Base-by-base conservation (phyloP, 1,284 basidiomycete species). In the Stereum hirsutum region DNA sequence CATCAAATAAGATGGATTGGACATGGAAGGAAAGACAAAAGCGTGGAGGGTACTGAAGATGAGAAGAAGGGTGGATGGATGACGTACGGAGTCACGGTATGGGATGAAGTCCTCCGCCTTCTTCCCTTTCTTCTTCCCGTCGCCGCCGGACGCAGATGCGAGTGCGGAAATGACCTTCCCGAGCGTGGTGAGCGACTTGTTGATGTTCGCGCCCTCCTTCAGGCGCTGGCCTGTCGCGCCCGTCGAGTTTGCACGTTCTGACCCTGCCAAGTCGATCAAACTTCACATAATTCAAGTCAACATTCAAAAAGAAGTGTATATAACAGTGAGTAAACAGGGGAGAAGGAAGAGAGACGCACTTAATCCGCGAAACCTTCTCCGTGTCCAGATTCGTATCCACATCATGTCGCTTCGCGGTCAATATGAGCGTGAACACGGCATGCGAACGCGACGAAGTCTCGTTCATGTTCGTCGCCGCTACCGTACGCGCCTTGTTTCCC, bases 401-500 rank as follows among this genome's bases (percentile, higher is more conserved):
- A 56, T 97, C 94, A 47, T 84, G 84, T 44, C 78, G 76, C 68
- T 89, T 94, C 78, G 94, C 93, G 15, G 89, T 89, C 43, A 98
- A 72, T 44, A 97, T 76, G 32, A 99, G 74, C 10, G 94, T 98
- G 61, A 99, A 99, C 27, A 99, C 93, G 3, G 93, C 91, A 68
- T 99, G 96, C 10, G 93, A 97, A 56, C 96, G 88, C 7, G 92
- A 97, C 5, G 93, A 97, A 67, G 96, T 98, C 68, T 99, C 96
- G 65, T 99, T 99, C 96, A 99, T 99, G 64, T 96, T 91, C 19
- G 96, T 99, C 17, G 96, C 95, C 8, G 96, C 96, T 8, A 99
- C 94, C 20, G 95, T 98, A 37, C 95, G 74, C 35, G 90, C 91
- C 69, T 99, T 98, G 65, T 98, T 99, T 34, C 95, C 95, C 62